These are phyloP conservation scores for Pythium brassicae DNA, from an alignment of 352 stramenopile species.

Conservation along the genomic window DNA sequence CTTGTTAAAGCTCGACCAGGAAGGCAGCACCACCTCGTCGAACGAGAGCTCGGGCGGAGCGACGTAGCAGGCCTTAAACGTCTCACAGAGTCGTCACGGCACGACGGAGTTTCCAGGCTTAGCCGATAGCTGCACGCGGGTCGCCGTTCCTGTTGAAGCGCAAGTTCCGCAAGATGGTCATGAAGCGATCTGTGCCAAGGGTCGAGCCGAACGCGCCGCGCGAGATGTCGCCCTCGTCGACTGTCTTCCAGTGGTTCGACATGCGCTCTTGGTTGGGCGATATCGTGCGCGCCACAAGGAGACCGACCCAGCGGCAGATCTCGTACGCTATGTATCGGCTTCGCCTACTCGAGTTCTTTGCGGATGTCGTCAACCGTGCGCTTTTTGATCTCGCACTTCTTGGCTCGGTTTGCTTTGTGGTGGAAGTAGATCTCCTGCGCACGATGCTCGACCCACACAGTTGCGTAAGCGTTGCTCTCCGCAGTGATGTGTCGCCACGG, in stretches of 20 bases:
- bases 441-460: background rate
- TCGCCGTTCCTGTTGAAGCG: no score
- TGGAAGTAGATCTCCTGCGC: constrained; percentile 3
- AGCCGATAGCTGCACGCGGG: no score
- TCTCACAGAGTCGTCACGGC: no score
- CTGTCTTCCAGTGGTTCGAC: constrained; percentile 12
- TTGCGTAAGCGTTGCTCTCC: background rate
- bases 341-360: background rate
- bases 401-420: constrained; percentile 2
- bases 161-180: background rate
- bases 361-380: no score
- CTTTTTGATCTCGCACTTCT: no score
- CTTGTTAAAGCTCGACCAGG: no score
- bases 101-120: no score
- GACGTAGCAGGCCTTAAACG: no score
- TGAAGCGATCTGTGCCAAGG: background rate
- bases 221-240: constrained; percentile 6
- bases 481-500: background rate
- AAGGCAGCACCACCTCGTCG: no score
- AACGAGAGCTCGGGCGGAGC: no score
- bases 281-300: constrained; percentile 2
- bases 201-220: background rate
- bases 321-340: background rate
- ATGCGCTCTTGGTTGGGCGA: constrained; percentile 12
- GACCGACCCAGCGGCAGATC: background rate